Evolutionary conservation across 176 grass and related monocot species (phyloP), one percentile per base, ranked within the genome.

Genomic region (Zea mays): DNA sequence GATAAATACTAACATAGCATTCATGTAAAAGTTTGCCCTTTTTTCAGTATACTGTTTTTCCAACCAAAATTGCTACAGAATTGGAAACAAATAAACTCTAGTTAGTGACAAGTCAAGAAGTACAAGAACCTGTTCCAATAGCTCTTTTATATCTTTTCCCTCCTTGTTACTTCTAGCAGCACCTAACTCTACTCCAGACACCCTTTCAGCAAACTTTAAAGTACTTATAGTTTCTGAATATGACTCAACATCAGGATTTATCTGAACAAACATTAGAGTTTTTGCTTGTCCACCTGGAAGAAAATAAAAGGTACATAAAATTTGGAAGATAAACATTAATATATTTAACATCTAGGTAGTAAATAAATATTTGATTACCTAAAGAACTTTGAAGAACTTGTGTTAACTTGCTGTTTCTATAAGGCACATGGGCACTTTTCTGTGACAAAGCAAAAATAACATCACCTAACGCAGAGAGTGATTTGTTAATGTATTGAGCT

Each of bases 321-420:
- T 3, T 47, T 50, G 12, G 7, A 71, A 78, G 36, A 79, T 21
- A 46, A 12, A 56, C 14, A 58, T 37, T 67, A 14, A 78, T 16
- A 3, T 57, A 83, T 8, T 49, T 73, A 37, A 13, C 17, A 58
- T 17, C 36, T 67, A 55, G 60, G 11, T 72, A 58, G 45, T 37
- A 74, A 33, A 19, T 68, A 79, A 73, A 54, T 60, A 49, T 15
- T 75, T 15, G 37, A 34, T 84, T 93, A 93, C 94, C 94, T 79
- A 97, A 77, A 67, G 94, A 97, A 79, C 94, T 97, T 81, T 97
- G 94, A 81, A 97, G 94, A 80, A 97, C 94, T 91, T 97, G 94
- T 62, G 94, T 97, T 44, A 97, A 76, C 71, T 97, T 97, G 88
- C 94, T 93, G 34, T 97, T 97, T 66, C 94, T 90, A 79, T 97